Base-by-base conservation (phyloP, 2,329 filamentous ascomycete species). In the Aureobasidium sp. region DNA sequence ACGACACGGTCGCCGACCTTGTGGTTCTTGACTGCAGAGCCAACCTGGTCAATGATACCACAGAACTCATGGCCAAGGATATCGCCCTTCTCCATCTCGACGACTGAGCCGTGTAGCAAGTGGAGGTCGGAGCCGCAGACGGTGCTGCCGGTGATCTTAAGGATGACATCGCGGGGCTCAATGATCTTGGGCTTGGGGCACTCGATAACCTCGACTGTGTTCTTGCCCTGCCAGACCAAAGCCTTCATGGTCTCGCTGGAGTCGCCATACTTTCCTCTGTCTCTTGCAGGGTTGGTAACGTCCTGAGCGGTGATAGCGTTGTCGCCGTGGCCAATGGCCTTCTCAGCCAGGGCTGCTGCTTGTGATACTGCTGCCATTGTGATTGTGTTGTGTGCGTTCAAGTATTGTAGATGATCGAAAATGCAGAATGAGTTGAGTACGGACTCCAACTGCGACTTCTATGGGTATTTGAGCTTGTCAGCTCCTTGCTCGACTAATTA, bases 171-270 rank as follows among this genome's bases (percentile, higher is more conserved):
- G 57, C 78, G 77, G 47, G 85, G 81, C 72, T 94, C 89, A 29
- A 93, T 73, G 34, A 94, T 80, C 68, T 82, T 85, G 2, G 91
- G 90, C 68, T 86, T 87, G 0, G 87, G 82, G 5, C 84, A 83
- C 37, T 90, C 83, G 53, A 86, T 80, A 68, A 95, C 79, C 70
- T 88, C 76, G 51, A 96, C 89, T 34, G 79, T 84, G 69, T 91
- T 89, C 79, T 93, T 94, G 58, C 89, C 88, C 74, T 88, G 85
- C 91, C 91, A 96, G 2, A 83, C 83, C 15, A 95, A 76, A 0
- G 91, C 91, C 73, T 90, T 88, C 88, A 96, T 94, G 17, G 75
- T 87, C 68, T 86, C 82, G 36, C 74, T 76, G 5, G 79, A 74
- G 68, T 82, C 76, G 27, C 79, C 83, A 70, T 79, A 79, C 66